phyloP scores from a whole-genome alignment of 2,329 filamentous ascomycete genomes.

The Colletotrichum filicis region DNA sequence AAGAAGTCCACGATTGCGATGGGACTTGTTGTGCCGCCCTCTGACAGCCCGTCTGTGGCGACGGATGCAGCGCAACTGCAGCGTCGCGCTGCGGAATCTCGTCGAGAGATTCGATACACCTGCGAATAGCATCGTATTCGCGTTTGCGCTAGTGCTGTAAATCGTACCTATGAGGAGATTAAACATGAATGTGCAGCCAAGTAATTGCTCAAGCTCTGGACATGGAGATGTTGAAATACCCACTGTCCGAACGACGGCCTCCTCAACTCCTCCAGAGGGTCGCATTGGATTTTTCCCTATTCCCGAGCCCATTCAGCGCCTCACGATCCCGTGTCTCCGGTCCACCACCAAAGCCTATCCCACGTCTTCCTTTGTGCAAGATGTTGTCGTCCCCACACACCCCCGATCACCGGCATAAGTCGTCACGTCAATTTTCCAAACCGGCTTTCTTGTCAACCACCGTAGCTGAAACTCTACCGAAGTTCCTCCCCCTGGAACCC shows the following conservation, averaged over 20 bases:
- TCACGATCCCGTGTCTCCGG: background rate
- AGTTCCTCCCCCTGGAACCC: background rate
- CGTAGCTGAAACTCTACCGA: conserved; percentile 26
- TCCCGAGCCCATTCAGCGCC: background rate
- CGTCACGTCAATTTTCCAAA: conserved; percentile 29
- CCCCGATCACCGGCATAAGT: conserved; percentile 8
- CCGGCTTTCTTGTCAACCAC: conserved; percentile 30
- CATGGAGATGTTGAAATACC: too few species aligned
- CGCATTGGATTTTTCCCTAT: background rate
- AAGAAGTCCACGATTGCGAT: background rate
- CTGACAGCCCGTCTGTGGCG: background rate
- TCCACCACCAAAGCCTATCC: background rate
- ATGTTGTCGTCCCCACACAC: background rate
- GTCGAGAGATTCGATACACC: background rate
- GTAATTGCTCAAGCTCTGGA: too few species aligned
- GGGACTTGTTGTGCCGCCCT: background rate
- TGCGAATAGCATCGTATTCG: background rate
- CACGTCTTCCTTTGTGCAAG: background rate
- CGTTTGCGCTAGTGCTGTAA: background rate
- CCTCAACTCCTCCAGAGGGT: too few species aligned
- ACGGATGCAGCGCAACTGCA: background rate
- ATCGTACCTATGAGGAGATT: too few species aligned
- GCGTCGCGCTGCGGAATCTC: too few species aligned
- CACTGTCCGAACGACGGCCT: too few species aligned
- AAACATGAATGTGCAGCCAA: too few species aligned